Percentiles rank a stretch among this genome's conserved stretches.
phyloP scores from a whole-genome alignment of 2,329 filamentous ascomycete genomes.

The Aspergillus sp. region DNA sequence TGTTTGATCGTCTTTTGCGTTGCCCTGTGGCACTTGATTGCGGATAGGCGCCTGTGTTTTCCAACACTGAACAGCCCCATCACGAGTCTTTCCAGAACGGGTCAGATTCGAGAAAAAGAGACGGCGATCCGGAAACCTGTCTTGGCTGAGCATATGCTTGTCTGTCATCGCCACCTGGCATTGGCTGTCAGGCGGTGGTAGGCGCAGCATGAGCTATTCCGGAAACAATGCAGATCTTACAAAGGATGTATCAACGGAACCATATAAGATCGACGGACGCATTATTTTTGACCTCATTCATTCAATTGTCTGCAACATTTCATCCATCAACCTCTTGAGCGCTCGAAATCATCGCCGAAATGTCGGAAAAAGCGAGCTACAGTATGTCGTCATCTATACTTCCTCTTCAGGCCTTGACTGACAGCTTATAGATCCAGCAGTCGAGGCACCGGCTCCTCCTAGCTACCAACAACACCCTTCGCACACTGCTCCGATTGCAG shows the following conservation, averaged over 20 bases:
- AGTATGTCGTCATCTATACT: neutral
- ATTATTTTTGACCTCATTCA: neutral
- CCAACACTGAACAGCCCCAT: neutral
- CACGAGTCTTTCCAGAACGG: neutral
- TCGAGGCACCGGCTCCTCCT: neutral
- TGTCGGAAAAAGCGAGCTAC: slow-evolving; percentile 11
- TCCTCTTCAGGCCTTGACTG: neutral
- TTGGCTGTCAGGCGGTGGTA: neutral
- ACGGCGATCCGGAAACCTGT: neutral
- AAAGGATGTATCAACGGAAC: neutral
- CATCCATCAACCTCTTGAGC: neutral
- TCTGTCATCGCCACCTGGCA: neutral
- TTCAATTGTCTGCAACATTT: neutral
- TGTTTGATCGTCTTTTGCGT: neutral
- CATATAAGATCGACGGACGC: neutral
- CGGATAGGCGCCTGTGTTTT: neutral
- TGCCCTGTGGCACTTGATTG: neutral
- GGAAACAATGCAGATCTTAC: neutral
- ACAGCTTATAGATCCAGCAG: neutral
- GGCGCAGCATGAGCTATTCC: neutral
- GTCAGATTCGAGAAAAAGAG: neutral
- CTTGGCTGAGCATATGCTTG: neutral
- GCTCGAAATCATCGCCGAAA: neutral
- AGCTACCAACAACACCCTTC: neutral
- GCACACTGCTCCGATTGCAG: neutral